Conservation (phyloP, 78 protist genomes). For the Dictyostelium firmibasis region DNA sequence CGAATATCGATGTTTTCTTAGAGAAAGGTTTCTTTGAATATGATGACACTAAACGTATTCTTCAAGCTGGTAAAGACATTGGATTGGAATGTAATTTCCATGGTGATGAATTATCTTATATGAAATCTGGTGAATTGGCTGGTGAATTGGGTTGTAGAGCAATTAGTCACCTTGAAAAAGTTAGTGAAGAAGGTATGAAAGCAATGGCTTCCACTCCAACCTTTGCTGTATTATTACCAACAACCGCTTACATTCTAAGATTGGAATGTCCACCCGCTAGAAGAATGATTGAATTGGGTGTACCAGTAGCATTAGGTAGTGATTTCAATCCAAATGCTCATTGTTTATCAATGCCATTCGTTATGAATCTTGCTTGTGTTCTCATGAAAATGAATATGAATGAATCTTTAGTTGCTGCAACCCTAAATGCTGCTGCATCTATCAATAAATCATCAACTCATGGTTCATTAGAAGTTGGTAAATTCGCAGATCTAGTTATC, state of each 20-base stretch:
- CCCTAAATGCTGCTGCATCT: constrained; percentile 92
- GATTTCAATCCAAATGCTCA: constrained; percentile 95
- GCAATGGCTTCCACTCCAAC: constrained; percentile 84
- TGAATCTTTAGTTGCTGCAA: constrained; percentile 91
- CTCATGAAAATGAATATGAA: constrained; percentile 85
- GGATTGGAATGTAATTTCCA: constrained; percentile 92
- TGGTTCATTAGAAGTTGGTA: constrained; percentile 91
- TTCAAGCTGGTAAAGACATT: constrained; percentile 80
- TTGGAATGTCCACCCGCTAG: constrained; percentile 89
- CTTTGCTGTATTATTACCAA: constrained; percentile 90
- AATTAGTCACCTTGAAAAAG: constrained; percentile 88
- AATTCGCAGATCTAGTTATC: constrained; percentile 85
- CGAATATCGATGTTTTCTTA: constrained; percentile 87
- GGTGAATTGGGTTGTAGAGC: constrained; percentile 87
- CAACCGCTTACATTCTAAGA: constrained; percentile 89
- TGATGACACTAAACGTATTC: constrained; percentile 69
- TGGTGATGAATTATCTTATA: constrained; percentile 88
- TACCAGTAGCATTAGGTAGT: constrained; percentile 89
- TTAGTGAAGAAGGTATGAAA: constrained; percentile 86
- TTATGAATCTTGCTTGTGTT: constrained; percentile 93
- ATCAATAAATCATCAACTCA: constrained; percentile 31
- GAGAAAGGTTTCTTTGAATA: constrained; percentile 88
- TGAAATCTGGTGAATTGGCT: constrained; percentile 84
- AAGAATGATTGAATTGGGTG: constrained; percentile 79
- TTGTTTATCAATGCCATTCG: constrained; percentile 90